Percentiles rank a stretch among this genome's conserved stretches.
Conservation (phyloP, 2,329 filamentous ascomycete genomes). For the Monosporascus sp. region DNA sequence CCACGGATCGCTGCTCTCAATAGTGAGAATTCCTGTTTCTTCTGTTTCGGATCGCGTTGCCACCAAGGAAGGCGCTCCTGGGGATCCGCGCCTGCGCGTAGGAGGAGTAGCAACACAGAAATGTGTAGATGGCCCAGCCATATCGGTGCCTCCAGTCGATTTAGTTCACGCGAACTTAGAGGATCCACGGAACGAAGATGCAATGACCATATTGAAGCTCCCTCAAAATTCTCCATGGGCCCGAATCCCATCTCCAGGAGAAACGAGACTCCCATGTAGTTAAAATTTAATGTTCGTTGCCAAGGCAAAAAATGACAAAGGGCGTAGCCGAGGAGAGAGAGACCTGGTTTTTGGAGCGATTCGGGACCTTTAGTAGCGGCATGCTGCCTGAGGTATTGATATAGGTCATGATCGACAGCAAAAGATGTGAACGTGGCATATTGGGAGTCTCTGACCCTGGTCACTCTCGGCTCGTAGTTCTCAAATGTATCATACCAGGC, state of each 20-base stretch:
- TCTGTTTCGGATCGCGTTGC: too few species aligned
- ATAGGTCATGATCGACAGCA: not conserved
- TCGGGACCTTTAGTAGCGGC: not conserved
- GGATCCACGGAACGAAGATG: not conserved
- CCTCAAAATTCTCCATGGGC: not conserved
- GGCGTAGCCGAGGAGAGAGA: not conserved
- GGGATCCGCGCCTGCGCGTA: not conserved
- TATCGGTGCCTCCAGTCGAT: not conserved
- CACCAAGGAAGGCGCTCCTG: not conserved
- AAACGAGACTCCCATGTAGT: not conserved
- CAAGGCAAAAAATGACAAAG: not conserved
- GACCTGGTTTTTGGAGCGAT: not conserved
- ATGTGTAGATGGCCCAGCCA: not conserved
- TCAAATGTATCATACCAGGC: not conserved
- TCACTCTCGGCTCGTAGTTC: not conserved
- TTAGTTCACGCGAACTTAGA: accelerated
- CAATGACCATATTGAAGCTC: not conserved
- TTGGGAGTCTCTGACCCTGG: too few species aligned
- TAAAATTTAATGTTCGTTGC: too few species aligned
- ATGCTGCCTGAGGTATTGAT: not conserved
- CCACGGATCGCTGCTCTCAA: not conserved
- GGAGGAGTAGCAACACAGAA: not conserved
- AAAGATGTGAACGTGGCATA: not conserved
- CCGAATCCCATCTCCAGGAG: not conserved
- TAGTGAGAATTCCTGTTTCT: not conserved